Base-by-base conservation (phyloP, 768 basidiomycete species). In the Harrya chromipes region DNA sequence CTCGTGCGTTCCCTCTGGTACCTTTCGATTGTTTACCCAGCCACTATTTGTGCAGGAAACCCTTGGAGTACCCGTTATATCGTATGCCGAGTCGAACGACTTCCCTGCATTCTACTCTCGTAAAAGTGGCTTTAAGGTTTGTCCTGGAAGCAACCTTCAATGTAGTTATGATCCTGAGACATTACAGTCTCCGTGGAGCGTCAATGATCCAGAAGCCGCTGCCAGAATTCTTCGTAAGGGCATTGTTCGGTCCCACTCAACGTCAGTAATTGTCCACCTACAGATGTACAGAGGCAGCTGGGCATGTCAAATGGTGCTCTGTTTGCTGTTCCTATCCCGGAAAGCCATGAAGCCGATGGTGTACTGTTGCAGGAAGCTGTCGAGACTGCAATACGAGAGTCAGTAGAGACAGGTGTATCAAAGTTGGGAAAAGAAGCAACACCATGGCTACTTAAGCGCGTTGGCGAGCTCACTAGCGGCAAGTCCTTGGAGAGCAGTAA, bases 101-200 rank as follows among this genome's bases (percentile, higher is more conserved):
- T 98, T 98, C 58, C 97, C 97, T 2, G 97, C 94, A 0, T 99
- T 99, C 72, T 99, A 93, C 66, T 80, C 83, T 12, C 85, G 87
- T 16, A 74, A 73, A 43, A 94, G 91, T 54, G 95, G 95, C 1
- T 84, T 85, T 64, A 74, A 87, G 74, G 90, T 35, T 40, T 45
- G 59, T 26, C 3, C 33, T n/a, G n/a, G n/a, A n/a, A 39, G 47
- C 9, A 29, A 3, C 14, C 21, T 24, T 36, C 9, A 9, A 24
- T 23, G 20, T 20, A 20, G 20, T 40, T 2, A 23, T 43, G 40
- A 31, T 16, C 9, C 17, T 49, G 13, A 47, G n/a, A 24, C 14
- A 51, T 29, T 45, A 42, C 57, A 94, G 90, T 84, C 83, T 19
- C 89, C 94, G 4, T 95, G 92, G 89, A 77, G 75, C 43, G 73